phyloP scores from a whole-genome alignment of 441 rosid species.

The Erysimum pusillum region DNA sequence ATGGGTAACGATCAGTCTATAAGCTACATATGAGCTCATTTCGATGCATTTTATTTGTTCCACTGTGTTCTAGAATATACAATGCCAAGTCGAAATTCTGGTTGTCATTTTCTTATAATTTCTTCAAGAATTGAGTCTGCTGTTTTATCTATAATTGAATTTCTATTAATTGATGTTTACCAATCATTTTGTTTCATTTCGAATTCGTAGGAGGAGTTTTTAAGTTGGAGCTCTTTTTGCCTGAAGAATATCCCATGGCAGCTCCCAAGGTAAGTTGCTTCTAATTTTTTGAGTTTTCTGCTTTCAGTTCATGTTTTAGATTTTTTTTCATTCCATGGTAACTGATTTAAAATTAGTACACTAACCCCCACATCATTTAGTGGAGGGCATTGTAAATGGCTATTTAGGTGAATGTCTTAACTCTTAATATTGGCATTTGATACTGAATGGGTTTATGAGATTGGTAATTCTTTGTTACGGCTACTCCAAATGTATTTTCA shows the following conservation, averaged over 20 bases:
- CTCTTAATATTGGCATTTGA: not conserved
- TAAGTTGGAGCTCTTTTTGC: conserved; percentile 97
- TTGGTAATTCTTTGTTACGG: conserved; percentile 2
- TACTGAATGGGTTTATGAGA: not conserved
- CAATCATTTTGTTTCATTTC: conserved; percentile 20
- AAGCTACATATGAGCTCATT: conserved; percentile 15
- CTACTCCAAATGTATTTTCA: conserved; percentile 10
- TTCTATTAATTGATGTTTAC: not conserved
- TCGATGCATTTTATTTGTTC: not conserved
- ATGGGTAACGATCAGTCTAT: conserved; percentile 5
- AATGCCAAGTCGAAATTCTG: not conserved
- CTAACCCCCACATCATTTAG: no score
- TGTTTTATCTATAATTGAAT: not conserved
- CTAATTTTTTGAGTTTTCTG: not conserved
- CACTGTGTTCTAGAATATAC: not conserved
- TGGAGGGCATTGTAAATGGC: not conserved
- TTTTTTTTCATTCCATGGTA: not conserved
- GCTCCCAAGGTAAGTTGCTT: conserved; percentile 83
- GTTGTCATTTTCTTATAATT: not conserved
- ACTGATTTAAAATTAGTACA: not conserved
- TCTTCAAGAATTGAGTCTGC: not conserved
- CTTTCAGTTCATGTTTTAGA: conserved; percentile 5
- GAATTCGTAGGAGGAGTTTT: conserved; percentile 84
- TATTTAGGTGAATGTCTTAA: not conserved
- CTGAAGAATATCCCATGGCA: conserved; percentile 99